Evolutionary conservation across 176 grass and related monocot genomes (phyloP), one percentile per base, ranked within the genome.

Genomic region (Rhynchospora tenuis): DNA sequence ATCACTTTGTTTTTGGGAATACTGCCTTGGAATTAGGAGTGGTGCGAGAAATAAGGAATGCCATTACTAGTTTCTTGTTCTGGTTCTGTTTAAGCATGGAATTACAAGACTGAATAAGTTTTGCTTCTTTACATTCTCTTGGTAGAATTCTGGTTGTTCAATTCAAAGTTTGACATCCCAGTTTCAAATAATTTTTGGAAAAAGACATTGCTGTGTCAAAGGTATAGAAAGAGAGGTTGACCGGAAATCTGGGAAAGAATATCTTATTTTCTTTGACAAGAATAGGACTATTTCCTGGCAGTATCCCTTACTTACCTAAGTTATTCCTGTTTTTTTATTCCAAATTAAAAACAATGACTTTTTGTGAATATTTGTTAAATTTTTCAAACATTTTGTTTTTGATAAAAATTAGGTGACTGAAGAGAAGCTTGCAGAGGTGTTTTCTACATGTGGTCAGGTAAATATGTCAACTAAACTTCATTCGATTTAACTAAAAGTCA

Each of bases 381-480:
- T 83, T 48, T 83, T n/a, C 44, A 17, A 20, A 74, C 17, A 85
- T 71, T 63, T 26, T 62, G 4, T 74, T 73, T 46, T 59, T 59
- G 22, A 5, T 38, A 47, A 51, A 78, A 47, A 45, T 46, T 69
- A 98, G 95, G 95, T 98, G 81, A 98, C 95, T 75, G 95, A 98
- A 90, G 90, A 98, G 46, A 98, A 91, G 86, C 92, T 98, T 55
- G 95, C 95, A 8, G 95, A 94, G 86, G 87, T 98, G 46, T 98
- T 98, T 33, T 88, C 92, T 83, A 93, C 66, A 24, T 98, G 92
- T 45, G 95, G 95, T 56, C 95, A 93, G 87, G 95, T 95, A 88
- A 89, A 80, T 87, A 83, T 86, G 6, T 86, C 47, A 84, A 76
- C 76, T 83, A 54, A 54, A 28, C 16, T 20, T 10, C 52, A 75